Base-by-base conservation (phyloP, 164 flowering plant genomes). In the Magnolia changhungtana region DNA sequence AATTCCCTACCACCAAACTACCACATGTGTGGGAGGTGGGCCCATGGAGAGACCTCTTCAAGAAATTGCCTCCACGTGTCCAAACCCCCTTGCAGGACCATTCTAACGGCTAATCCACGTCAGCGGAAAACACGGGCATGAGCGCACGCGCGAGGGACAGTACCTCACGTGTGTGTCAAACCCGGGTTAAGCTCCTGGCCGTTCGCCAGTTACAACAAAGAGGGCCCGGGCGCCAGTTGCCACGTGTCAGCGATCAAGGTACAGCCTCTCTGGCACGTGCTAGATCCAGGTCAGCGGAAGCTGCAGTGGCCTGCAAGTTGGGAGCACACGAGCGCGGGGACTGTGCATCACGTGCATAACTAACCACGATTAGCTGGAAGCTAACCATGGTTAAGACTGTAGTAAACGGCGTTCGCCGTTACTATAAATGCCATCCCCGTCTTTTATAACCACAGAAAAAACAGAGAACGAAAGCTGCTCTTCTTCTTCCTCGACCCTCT, bases 361-460 rank as follows among this genome's bases (percentile, higher is more conserved):
- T 64, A 64, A 64, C 67, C 18, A 55, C 18, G 61, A 55, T 55
- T 55, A 55, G 61, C 45, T 23, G 1, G 13, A 23, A 65, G 19
- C 6, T 11, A 4, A 67, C 72, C 72, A 20, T 45, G 23, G 72
- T 70, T 70, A 50, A 19, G 61, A 50, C 52, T 49, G 13, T 70
- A 52, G 72, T 70, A 45, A 45, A 70, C 59, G 58, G 19, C 58
- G 72, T 45, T 18, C 55, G 55, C 55, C 72, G 70, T 50, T 49
- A 9, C 14, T 70, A 70, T 70, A 70, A 45, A 70, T 20, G 3
- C 2, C 49, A 19, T 50, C 72, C 20, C 58, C 59, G 72, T 70
- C 71, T 31, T 67, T 67, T 67, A 50, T 18, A 67, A 67, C 71
- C 50, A 16, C 24, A 37, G 16, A 70, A 49, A n/a, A 49, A 45